Conservation (phyloP, 2,329 filamentous ascomycete species). For the Lecanosticta acicola region DNA sequence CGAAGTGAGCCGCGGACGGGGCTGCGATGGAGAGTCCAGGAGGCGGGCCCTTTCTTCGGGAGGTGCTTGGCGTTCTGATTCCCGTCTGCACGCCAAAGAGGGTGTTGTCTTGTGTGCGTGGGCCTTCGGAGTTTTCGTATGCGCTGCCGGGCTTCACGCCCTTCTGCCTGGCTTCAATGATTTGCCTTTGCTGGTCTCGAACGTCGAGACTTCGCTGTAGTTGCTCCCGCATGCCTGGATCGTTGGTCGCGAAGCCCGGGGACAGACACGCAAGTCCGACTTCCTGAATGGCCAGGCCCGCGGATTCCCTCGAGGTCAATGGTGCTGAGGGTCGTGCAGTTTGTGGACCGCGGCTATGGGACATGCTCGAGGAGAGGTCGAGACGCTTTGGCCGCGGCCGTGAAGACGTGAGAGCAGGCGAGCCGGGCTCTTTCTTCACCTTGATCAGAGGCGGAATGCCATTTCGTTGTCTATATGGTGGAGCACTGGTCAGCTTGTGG, state of each 20-base stretch:
- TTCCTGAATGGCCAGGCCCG: conserved; percentile 75
- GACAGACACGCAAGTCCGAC: conserved; percentile 91
- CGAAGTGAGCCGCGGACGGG: conserved; percentile 85
- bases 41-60: conserved; percentile 68
- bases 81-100: conserved; percentile 39
- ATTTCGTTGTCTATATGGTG: conserved; percentile 46
- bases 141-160: conserved; percentile 58
- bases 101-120: conserved; percentile 34
- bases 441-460: conserved; percentile 68
- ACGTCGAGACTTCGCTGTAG: conserved; percentile 90
- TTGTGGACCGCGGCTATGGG: conserved; percentile 37
- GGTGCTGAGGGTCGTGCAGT: conserved; percentile 58
- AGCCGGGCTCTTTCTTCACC: conserved; percentile 92
- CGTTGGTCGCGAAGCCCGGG: conserved; percentile 90
- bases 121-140: conserved; percentile 26
- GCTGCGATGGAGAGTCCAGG: conserved; percentile 92
- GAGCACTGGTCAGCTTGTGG: too few species aligned
- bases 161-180: conserved; percentile 91
- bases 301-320: conserved; percentile 68
- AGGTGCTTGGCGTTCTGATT: conserved; percentile 67
- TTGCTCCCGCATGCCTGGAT: conserved; percentile 94
- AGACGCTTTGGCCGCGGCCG: conserved; percentile 71
- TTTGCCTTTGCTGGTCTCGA: conserved; percentile 84
- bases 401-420: conserved; percentile 69
- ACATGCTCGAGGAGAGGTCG: conserved; percentile 59